Evolutionary conservation across 2,329 filamentous ascomycete species (phyloP).

Genomic region (Pseudocercospora macadamiae): DNA sequence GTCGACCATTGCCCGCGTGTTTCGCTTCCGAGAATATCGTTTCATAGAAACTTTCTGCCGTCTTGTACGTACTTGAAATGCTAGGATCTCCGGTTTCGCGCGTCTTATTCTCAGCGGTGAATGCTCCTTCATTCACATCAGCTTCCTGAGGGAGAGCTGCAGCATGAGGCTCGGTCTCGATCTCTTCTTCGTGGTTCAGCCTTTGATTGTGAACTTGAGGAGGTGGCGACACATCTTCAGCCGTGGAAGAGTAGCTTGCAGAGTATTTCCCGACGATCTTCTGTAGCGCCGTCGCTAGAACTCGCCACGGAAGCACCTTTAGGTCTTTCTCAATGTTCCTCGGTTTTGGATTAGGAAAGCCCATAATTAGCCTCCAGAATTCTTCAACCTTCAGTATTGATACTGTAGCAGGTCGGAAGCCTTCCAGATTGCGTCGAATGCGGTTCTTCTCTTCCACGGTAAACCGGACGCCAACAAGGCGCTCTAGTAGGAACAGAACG

Average conservation of each 20-base stretch:
- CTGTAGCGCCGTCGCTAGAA: constrained; percentile 81
- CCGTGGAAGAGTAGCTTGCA: constrained; percentile 53
- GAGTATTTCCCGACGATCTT: constrained; percentile 99
- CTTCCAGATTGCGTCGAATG: constrained; percentile 92
- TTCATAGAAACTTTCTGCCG: too few relatives aligned
- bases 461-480: constrained; percentile 83
- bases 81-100: too few relatives aligned
- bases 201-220: too few relatives aligned
- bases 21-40: too few relatives aligned
- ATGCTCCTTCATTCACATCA: too few relatives aligned
- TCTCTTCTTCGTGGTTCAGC: too few relatives aligned
- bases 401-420: constrained; percentile 88
- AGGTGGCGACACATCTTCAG: too few relatives aligned
- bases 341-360: constrained; percentile 90
- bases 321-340: constrained; percentile 99
- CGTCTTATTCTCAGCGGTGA: too few relatives aligned
- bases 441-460: constrained; percentile 98
- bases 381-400: constrained; percentile 91
- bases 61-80: too few relatives aligned
- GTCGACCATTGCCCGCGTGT: too few relatives aligned
- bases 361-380: constrained; percentile 99
- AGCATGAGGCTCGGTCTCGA: too few relatives aligned
- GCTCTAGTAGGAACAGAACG: constrained; percentile 92
- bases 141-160: too few relatives aligned
- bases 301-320: constrained; percentile 97